Conservation (phyloP, 352 stramenopile genomes). For the Globisporangium paroecandrum region DNA sequence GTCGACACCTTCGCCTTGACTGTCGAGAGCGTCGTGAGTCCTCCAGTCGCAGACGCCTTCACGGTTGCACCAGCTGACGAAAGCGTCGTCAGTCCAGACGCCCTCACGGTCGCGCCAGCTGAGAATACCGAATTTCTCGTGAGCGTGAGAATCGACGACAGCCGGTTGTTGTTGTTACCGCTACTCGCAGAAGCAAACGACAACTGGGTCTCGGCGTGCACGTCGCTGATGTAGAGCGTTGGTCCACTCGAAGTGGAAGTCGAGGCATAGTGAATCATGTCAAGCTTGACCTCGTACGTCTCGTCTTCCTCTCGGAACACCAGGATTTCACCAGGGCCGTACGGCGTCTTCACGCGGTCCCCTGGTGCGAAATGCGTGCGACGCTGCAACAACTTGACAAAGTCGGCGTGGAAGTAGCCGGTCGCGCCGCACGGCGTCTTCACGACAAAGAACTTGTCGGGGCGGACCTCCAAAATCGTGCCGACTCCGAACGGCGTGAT, state of each 20-base stretch:
- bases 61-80: constrained; percentile 60
- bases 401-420: constrained; percentile 47
- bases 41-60: constrained; percentile 49
- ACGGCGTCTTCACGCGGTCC: constrained; percentile 55
- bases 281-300: constrained; percentile 52
- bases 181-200: constrained; percentile 23
- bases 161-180: constrained; percentile 27
- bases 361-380: constrained; percentile 47
- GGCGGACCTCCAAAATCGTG: constrained; percentile 42
- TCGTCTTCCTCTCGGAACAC: constrained; percentile 55
- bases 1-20: constrained; percentile 66
- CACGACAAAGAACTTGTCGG: constrained; percentile 57
- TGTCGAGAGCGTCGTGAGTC: constrained; percentile 54
- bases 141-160: constrained; percentile 74
- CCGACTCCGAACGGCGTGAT: constrained; percentile 52
- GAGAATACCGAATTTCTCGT: constrained; percentile 70
- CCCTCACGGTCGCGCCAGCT: constrained; percentile 58
- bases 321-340: constrained; percentile 40
- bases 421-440: constrained; percentile 43
- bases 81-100: constrained; percentile 54
- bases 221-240: constrained; percentile 46
- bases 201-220: constrained; percentile 40
- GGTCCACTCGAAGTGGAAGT: constrained; percentile 21
- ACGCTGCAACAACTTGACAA: constrained; percentile 43
- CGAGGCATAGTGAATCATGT: constrained; percentile 20